Evolutionary conservation across 2,329 filamentous ascomycete species (phyloP).

Genomic region (Trematosphaeria pertusa): DNA sequence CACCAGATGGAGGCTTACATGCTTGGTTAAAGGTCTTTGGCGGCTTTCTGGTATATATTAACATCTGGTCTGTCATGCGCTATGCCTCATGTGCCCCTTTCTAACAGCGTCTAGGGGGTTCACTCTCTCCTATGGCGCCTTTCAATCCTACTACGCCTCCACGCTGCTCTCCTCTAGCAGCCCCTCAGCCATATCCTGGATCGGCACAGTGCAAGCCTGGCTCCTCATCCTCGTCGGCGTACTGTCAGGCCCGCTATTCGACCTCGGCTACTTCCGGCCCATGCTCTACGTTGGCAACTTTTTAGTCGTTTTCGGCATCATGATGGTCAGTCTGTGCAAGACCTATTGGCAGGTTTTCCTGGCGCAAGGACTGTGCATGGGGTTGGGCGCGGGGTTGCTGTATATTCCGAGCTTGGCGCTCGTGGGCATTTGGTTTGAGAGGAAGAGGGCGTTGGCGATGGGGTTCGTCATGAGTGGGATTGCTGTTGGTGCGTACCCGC

Average conservation of each 20-base stretch:
- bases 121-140: conserved; percentile 51
- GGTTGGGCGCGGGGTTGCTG: conserved; percentile 43
- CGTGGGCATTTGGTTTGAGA: conserved; percentile 46
- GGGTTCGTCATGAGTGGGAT: conserved; percentile 49
- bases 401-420: conserved; percentile 48
- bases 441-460: conserved; percentile 41
- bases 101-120: conserved; percentile 44
- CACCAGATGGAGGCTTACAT: conserved; percentile 47
- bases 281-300: conserved; percentile 56
- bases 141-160: conserved; percentile 55
- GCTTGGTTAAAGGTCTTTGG: conserved; percentile 47
- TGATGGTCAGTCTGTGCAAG: conserved; percentile 66
- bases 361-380: conserved; percentile 61
- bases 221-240: conserved; percentile 62
- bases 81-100: neutral
- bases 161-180: conserved; percentile 47
- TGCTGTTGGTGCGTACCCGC: conserved; percentile 39
- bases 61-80: conserved; percentile 40
- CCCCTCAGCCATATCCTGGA: conserved; percentile 53
- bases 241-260: conserved; percentile 56
- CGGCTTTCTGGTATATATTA: conserved; percentile 48
- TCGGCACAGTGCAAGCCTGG: conserved; percentile 53
- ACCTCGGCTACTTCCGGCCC: conserved; percentile 55
- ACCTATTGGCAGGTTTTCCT: conserved; percentile 63
- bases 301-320: conserved; percentile 65